phyloP scores from a whole-genome alignment of 202 grass and related monocot species.

The Setaria italica region DNA sequence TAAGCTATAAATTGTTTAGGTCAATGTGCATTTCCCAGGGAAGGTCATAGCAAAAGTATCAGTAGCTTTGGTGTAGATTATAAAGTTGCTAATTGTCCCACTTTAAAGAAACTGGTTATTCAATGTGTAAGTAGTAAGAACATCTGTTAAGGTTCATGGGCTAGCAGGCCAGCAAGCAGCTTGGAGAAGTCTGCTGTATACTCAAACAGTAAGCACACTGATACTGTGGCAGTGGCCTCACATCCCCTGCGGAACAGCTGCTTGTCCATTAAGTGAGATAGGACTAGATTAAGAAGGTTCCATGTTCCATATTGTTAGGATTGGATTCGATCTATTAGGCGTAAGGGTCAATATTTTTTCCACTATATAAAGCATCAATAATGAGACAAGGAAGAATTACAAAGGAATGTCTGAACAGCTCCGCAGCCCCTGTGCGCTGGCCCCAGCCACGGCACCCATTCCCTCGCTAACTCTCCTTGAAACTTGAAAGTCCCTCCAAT shows the following conservation, averaged over 20 bases:
- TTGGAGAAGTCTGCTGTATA: not conserved
- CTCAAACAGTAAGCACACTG: not conserved
- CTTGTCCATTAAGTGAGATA: not conserved
- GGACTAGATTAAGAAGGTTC: not conserved
- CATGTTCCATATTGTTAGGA: not conserved
- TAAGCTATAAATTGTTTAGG: not conserved
- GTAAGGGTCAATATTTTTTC: not conserved
- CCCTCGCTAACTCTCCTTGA: not conserved
- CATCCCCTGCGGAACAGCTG: not conserved
- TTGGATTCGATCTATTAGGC: not conserved
- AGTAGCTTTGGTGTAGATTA: not conserved
- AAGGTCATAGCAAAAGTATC: not conserved
- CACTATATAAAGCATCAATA: not conserved
- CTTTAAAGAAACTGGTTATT: not conserved
- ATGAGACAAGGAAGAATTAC: not conserved
- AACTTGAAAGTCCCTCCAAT: not conserved
- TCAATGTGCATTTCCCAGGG: not conserved
- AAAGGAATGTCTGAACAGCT: not conserved
- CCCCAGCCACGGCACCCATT: not conserved
- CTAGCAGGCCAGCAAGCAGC: not conserved
- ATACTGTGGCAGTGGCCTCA: not conserved
- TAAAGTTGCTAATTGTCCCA: conserved; percentile 7
- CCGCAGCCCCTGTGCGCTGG: not conserved
- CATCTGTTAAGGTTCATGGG: not conserved
- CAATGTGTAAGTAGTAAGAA: conserved; percentile 3